A percentile compares a stretch with the other conserved stretches of the same genome.
phyloP scores from a whole-genome alignment of 208 protist species.

The Acanthamoeba triangularis region DNA sequence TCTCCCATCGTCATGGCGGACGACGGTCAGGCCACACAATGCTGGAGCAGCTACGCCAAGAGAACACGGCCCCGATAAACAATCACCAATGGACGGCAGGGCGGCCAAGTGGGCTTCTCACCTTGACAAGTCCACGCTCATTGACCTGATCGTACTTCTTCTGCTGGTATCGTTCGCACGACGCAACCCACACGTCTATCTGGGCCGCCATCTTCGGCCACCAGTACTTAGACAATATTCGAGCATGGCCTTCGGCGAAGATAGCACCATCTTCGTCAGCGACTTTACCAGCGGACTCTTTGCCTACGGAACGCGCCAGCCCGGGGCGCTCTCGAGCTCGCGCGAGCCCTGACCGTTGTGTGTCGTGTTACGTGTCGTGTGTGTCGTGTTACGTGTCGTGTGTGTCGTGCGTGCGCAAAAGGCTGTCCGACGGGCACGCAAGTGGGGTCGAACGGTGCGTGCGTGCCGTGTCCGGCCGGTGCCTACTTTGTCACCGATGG shows the following conservation, averaged over 20 bases:
- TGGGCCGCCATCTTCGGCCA: too few relatives aligned
- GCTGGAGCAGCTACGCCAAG: too few relatives aligned
- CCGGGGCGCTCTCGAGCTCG: not conserved
- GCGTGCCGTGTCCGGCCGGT: not conserved
- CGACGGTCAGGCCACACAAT: too few relatives aligned
- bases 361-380: not conserved
- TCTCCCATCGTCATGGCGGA: too few relatives aligned
- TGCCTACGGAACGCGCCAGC: not conserved
- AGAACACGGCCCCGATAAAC: too few relatives aligned
- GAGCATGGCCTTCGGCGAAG: constrained; percentile 11
- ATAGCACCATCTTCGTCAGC: constrained; percentile 46
- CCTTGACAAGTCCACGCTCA: too few relatives aligned
- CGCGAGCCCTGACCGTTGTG: not conserved
- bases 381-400: not conserved
- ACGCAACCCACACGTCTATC: too few relatives aligned
- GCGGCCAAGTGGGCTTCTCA: too few relatives aligned
- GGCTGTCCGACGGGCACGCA: constrained; percentile 1
- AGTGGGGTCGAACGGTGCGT: not conserved
- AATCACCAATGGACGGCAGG: too few relatives aligned
- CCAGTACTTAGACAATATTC: not conserved
- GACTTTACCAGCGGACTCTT: constrained; percentile 45
- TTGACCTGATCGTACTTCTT: too few relatives aligned
- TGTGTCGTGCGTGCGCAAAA: not conserved
- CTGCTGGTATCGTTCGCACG: too few relatives aligned
- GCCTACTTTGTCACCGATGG: constrained; percentile 40